These are phyloP conservation scores for Plantago rigida DNA, from an alignment of 305 asterid genomes.

Conservation along the genomic window DNA sequence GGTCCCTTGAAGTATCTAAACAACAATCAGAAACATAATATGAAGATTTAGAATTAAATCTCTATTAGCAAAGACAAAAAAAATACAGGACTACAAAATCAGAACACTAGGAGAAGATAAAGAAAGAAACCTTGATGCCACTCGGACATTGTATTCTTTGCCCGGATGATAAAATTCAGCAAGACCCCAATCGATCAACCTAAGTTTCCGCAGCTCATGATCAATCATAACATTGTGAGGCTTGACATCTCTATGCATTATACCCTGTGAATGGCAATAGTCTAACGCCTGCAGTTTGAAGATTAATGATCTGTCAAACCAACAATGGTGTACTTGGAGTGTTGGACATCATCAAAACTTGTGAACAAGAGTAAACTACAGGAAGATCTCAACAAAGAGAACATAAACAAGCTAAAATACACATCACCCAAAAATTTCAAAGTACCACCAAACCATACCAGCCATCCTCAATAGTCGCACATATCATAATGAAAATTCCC, in stretches of 20 bases:
- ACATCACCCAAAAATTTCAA: too few relatives aligned
- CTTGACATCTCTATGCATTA: slow-evolving; percentile 94
- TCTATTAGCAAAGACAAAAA: background rate
- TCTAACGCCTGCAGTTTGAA: slow-evolving; percentile 59
- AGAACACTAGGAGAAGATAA: too few relatives aligned
- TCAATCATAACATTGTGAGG: slow-evolving; percentile 95
- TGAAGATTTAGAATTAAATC: slow-evolving; percentile 16
- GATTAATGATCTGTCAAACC: background rate
- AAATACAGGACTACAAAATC: too few relatives aligned
- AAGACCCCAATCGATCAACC: slow-evolving; percentile 91
- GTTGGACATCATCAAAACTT: too few relatives aligned
- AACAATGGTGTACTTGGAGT: background rate
- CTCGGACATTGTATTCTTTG: slow-evolving; percentile 82
- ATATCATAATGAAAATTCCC: too few relatives aligned
- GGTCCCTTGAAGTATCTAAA: slow-evolving; percentile 71
- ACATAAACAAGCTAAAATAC: too few relatives aligned
- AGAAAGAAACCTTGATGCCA: slow-evolving; percentile 61
- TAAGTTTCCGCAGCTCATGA: slow-evolving; percentile 77
- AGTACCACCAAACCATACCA: too few relatives aligned
- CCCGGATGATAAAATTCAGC: slow-evolving; percentile 94
- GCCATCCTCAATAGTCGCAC: too few relatives aligned
- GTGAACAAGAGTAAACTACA: too few relatives aligned
- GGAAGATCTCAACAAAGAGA: too few relatives aligned
- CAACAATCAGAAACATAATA: too few relatives aligned
- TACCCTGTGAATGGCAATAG: slow-evolving; percentile 87